Evolutionary conservation across 2,329 filamentous ascomycete species (phyloP).

Genomic region (Paecilomyces sp.): DNA sequence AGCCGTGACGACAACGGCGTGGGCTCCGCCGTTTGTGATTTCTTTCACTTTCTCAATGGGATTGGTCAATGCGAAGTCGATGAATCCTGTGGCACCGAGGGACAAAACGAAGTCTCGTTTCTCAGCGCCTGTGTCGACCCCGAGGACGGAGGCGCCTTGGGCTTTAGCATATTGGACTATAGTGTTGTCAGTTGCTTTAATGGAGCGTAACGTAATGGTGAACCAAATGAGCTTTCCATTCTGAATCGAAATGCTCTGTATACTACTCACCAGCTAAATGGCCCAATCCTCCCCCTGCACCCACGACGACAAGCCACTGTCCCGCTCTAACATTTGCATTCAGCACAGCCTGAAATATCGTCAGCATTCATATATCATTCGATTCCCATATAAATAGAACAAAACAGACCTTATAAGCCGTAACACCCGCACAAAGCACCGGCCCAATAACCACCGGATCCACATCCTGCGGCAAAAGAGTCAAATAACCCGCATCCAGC

Average conservation of each 20-base stretch:
- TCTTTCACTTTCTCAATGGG: slow-evolving; percentile 25
- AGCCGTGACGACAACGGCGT: slow-evolving; percentile 37
- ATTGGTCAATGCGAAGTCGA: slow-evolving; percentile 32
- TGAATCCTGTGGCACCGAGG: slow-evolving; percentile 33
- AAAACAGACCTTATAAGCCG: slow-evolving; percentile 32
- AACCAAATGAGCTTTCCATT: not conserved
- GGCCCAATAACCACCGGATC: slow-evolving; percentile 36
- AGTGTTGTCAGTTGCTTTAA: slow-evolving; percentile 1
- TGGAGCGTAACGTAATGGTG: too few species aligned
- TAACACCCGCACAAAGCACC: slow-evolving; percentile 39
- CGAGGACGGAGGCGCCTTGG: slow-evolving; percentile 36
- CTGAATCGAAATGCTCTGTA: too few species aligned
- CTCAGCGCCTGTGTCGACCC: slow-evolving; percentile 31
- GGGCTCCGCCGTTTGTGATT: slow-evolving; percentile 33
- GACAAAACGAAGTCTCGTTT: slow-evolving; percentile 33
- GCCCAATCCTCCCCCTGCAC: slow-evolving; percentile 41
- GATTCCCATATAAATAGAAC: not conserved
- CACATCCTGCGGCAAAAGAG: slow-evolving; percentile 36
- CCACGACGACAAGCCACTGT: slow-evolving; percentile 38
- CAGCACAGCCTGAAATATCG: slow-evolving; percentile 27
- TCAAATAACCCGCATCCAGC: slow-evolving; percentile 39
- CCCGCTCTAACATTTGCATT: slow-evolving; percentile 34
- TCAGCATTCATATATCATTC: not conserved
- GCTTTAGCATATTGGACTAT: slow-evolving; percentile 39
- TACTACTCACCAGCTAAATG: slow-evolving; percentile 33